Evolutionary conservation across 1,284 basidiomycete species (phyloP).

Genomic region (Cutaneotrichosporon cutaneum): DNA sequence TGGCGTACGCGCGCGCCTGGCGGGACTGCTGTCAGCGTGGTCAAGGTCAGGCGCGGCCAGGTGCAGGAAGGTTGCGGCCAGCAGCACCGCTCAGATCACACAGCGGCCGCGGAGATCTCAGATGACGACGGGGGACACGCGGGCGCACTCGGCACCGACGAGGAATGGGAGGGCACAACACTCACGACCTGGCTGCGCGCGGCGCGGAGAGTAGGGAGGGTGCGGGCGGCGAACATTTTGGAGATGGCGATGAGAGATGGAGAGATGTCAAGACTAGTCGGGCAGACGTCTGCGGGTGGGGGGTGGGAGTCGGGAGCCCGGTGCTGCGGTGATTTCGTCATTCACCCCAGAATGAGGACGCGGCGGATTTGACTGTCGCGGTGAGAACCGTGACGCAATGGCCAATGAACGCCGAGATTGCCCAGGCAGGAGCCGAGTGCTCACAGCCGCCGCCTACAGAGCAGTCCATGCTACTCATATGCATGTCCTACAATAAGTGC

Average conservation of each 20-base stretch:
- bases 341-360: neutral
- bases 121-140: neutral
- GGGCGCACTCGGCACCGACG: neutral
- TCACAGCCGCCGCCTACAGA: too few species aligned
- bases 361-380: neutral
- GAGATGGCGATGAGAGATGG: neutral
- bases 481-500: too few species aligned
- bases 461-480: too few species aligned
- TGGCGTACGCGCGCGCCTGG: constrained; percentile 14
- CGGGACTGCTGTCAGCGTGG: constrained; percentile 9
- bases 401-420: too few species aligned
- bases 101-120: too few species aligned
- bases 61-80: too few species aligned
- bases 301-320: neutral
- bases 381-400: neutral
- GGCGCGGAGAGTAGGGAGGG: constrained; percentile 22
- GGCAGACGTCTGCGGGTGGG: neutral
- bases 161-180: neutral
- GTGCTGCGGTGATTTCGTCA: neutral
- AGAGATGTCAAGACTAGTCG: neutral
- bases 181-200: constrained; percentile 18
- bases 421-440: too few species aligned
- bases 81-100: too few species aligned
- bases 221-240: constrained; percentile 20
- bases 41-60: neutral